A percentile compares a stretch with the other conserved stretches of the same genome.
phyloP scores from a whole-genome alignment of 129 eudicot genomes.

The Tanacetum coccineum region DNA sequence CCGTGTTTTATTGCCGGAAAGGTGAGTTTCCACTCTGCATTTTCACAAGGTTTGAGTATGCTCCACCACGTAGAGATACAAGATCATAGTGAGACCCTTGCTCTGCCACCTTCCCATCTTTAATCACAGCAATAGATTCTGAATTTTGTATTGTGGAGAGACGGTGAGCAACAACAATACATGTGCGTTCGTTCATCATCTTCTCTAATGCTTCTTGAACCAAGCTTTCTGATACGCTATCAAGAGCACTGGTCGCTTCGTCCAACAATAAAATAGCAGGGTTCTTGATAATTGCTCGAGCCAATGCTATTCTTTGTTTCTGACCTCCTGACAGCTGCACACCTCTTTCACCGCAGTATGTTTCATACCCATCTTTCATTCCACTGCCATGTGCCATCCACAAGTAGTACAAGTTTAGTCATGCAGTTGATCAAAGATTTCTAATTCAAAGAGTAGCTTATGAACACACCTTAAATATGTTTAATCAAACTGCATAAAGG shows the following conservation, averaged over 20 bases:
- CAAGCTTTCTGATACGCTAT: slow-evolving; percentile 57
- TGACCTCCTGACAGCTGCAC: slow-evolving; percentile 77
- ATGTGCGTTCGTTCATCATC: slow-evolving; percentile 62
- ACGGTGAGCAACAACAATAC: slow-evolving; percentile 73
- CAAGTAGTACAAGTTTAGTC: neutral
- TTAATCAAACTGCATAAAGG: no score
- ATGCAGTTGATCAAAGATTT: no score
- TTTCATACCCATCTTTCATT: slow-evolving; percentile 73
- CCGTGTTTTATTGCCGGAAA: slow-evolving; percentile 17
- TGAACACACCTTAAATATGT: no score
- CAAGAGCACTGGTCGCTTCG: slow-evolving; percentile 72
- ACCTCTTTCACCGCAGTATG: slow-evolving; percentile 71
- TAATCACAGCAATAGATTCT: slow-evolving; percentile 54
- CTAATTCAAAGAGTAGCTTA: no score
- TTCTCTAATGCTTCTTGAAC: slow-evolving; percentile 77
- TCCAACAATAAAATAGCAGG: slow-evolving; percentile 59
- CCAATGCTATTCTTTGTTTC: slow-evolving; percentile 67
- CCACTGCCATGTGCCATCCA: slow-evolving; percentile 45
- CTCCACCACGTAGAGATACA: slow-evolving; percentile 47
- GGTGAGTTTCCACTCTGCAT: slow-evolving; percentile 44
- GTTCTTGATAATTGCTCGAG: slow-evolving; percentile 68
- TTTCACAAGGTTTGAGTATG: no score
- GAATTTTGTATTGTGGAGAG: slow-evolving; percentile 68
- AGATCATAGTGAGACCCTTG: slow-evolving; percentile 71
- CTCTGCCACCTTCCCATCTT: slow-evolving; percentile 61